These are phyloP conservation scores for Diaporthe sp. DNA, from an alignment of 2,329 filamentous ascomycete species.

Conservation along the genomic window DNA sequence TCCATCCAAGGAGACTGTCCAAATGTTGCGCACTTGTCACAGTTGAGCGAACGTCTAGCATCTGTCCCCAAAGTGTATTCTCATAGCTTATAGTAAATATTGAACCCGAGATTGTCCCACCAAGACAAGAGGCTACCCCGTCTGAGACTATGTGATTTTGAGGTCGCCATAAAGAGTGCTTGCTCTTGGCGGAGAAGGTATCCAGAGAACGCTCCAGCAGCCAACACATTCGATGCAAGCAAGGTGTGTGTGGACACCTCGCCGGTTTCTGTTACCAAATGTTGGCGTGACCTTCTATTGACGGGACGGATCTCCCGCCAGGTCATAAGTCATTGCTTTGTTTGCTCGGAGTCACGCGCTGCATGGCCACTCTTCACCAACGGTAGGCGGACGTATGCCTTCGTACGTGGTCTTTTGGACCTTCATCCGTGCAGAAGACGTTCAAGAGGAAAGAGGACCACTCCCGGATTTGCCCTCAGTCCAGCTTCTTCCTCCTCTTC, in stretches of 20 bases:
- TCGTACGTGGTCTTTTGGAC: not conserved
- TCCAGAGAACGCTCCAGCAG: not conserved
- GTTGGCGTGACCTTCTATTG: not conserved
- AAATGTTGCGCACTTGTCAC: not conserved
- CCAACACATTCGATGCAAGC: not conserved
- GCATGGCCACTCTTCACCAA: not conserved
- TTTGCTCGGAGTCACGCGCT: not conserved
- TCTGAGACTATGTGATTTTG: not conserved
- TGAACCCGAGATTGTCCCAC: no score
- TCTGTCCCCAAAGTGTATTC: not conserved
- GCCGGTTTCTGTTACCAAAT: not conserved
- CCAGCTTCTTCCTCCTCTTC: conserved; percentile 39
- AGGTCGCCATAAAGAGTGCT: not conserved
- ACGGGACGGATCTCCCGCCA: not conserved
- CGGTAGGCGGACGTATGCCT: not conserved
- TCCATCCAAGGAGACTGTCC: no score
- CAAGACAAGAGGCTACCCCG: not conserved
- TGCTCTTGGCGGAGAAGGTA: not conserved
- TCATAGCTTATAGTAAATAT: not conserved
- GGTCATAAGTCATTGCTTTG: not conserved
- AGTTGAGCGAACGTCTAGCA: no score
- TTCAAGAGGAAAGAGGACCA: not conserved
- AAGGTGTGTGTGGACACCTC: not conserved
- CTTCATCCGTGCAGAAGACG: not conserved
- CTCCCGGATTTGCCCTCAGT: conserved; percentile 14